These are phyloP conservation scores for Phytophthora macrochlamydospora DNA, from an alignment of 352 stramenopile species.

Conservation along the genomic window DNA sequence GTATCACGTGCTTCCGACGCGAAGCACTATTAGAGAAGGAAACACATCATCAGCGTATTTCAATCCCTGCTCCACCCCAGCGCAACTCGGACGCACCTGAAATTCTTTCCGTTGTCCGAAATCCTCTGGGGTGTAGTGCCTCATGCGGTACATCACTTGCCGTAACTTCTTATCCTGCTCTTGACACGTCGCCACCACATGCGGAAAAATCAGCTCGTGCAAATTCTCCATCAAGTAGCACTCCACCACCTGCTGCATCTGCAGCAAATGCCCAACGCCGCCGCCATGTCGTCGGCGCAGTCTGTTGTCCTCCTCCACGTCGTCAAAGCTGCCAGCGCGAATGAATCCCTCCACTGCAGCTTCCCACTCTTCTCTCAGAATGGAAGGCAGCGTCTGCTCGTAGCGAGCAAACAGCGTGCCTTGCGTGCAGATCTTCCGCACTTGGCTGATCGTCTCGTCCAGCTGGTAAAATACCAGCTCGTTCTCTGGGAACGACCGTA, in stretches of 20 bases:
- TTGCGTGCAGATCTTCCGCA: slow-evolving; percentile 59
- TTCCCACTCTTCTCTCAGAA: slow-evolving; percentile 64
- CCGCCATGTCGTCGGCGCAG: slow-evolving; percentile 21
- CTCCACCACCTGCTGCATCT: slow-evolving; percentile 83
- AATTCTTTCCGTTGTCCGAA: slow-evolving; percentile 78
- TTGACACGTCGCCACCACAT: slow-evolving; percentile 48
- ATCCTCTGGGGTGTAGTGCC: slow-evolving; percentile 64
- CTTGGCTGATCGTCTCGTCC: slow-evolving; percentile 65
- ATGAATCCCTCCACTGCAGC: slow-evolving; percentile 61
- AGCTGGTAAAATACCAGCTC: slow-evolving; percentile 75
- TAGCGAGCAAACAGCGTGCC: slow-evolving; percentile 53
- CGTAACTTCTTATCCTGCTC: slow-evolving; percentile 54
- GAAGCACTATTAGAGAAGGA: slow-evolving; percentile 37
- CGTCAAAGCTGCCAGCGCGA: slow-evolving; percentile 51
- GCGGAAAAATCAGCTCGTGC: slow-evolving; percentile 60
- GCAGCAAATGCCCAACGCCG: slow-evolving; percentile 47
- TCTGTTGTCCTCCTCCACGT: slow-evolving; percentile 32
- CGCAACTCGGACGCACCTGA: slow-evolving; percentile 38
- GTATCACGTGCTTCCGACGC: slow-evolving; percentile 42
- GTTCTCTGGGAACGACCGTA: slow-evolving; percentile 76
- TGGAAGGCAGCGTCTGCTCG: slow-evolving; percentile 44
- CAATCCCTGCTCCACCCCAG: no score
- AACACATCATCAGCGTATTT: not conserved
- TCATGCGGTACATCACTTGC: slow-evolving; percentile 52
- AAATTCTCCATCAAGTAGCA: slow-evolving; percentile 82